A percentile compares a stretch with the other conserved stretches of the same genome.
Conservation (phyloP, 2,329 filamentous ascomycete genomes). For the Ceratocystis papillata region DNA sequence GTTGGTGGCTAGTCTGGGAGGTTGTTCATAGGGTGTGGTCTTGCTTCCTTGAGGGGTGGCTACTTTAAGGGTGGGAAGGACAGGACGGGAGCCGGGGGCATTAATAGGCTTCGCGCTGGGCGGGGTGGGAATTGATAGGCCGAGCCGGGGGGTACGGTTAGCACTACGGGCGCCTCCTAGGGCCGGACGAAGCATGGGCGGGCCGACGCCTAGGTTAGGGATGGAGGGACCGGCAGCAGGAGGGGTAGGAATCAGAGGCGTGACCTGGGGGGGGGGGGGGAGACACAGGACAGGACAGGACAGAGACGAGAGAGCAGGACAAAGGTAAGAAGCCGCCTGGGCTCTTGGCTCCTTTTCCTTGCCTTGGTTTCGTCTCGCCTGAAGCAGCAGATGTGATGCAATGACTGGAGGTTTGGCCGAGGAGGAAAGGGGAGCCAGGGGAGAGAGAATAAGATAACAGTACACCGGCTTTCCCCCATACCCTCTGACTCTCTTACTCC, state of each 20-base stretch:
- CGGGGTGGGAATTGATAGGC: slow-evolving; percentile 80
- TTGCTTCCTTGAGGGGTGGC: slow-evolving; percentile 81
- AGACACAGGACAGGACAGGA: no score
- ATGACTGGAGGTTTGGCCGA: no score
- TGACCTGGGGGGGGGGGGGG: not conserved
- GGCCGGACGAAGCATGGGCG: slow-evolving; percentile 71
- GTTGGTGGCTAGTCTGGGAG: slow-evolving; percentile 28
- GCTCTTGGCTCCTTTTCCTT: no score
- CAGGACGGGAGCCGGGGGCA: slow-evolving; percentile 37
- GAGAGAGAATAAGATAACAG: no score
- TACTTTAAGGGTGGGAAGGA: slow-evolving; percentile 69
- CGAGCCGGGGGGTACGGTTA: slow-evolving; percentile 62
- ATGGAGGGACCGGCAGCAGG: slow-evolving; percentile 29
- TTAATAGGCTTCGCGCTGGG: slow-evolving; percentile 68
- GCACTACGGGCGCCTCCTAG: slow-evolving; percentile 59
- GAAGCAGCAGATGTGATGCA: no score
- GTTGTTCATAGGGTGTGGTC: slow-evolving; percentile 58
- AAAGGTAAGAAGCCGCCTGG: no score
- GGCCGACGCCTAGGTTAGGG: slow-evolving; percentile 61
- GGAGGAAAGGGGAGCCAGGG: no score
- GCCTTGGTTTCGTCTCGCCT: no score
- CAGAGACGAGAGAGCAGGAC: no score
- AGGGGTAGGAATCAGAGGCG: slow-evolving; percentile 26
- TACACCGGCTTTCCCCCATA: no score
- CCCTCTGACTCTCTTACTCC: no score